Evolutionary conservation across 2,329 filamentous ascomycete species (phyloP), one percentile per base, ranked within the genome.

Genomic region (Pestalotiopsis sp.): DNA sequence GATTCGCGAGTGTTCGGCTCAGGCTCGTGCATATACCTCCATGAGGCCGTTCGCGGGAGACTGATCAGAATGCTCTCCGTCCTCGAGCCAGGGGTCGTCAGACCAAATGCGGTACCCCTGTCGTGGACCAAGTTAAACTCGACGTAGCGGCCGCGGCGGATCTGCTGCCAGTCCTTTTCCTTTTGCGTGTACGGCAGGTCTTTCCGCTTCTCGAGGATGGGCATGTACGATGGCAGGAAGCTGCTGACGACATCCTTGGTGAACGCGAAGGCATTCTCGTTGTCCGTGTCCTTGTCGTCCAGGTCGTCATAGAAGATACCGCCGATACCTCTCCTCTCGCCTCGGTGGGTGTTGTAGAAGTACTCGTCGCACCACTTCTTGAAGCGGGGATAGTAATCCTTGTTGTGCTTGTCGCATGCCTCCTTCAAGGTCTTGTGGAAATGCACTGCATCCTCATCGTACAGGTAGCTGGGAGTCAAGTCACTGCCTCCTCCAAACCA

Each of bases 231-330:
- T 1, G 96, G 96, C 68, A 98, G 80, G 85, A 99, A 99, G 11
- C 94, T 92, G 70, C 90, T 89, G 68, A 98, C 85, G 75, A 93
- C 93, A 77, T 95, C 93, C 77, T 95, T 92, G 67, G 95, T 89
- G 74, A 98, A 98, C 17, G 92, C 90, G 79, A 99, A 98, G 0
- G 95, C 88, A 73, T 94, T 93, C 78, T 98, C 95, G 74, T 93
- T 91, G 76, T 96, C 93, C 70, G 94, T 93, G 75, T 95, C 92
- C 1, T 89, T 88, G 75, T 93, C 92, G 79, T 99, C 96, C 14
- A 99, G 86, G 79, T 99, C 96, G 81, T 99, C 96, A 77, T 99
- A 99, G 88, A 99, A 99, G 81, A 99, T 98, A 66, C 96, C 96
- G 66, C 96, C 96, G 41, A 99, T 84, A 68, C 96, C 96, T 63